phyloP scores from a whole-genome alignment of 2,329 filamentous ascomycete genomes.

The Biscogniauxia sp. region DNA sequence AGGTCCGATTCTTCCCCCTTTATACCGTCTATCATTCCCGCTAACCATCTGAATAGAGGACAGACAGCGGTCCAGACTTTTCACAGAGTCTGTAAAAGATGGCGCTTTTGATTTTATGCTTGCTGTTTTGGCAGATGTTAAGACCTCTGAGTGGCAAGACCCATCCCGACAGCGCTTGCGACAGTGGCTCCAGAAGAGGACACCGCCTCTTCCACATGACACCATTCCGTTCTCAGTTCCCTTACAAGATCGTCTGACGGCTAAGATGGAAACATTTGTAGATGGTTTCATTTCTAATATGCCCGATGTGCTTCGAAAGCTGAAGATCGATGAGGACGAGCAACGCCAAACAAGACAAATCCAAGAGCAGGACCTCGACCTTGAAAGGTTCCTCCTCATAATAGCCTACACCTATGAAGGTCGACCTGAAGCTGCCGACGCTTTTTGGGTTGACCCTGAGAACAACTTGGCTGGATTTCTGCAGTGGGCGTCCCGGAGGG shows the following conservation, averaged over 20 bases:
- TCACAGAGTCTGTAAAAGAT: constrained; percentile 76
- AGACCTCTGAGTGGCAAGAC: constrained; percentile 81
- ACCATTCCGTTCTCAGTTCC: constrained; percentile 65
- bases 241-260: constrained; percentile 72
- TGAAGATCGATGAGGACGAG: constrained; percentile 87
- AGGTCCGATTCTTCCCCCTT: constrained; percentile 35
- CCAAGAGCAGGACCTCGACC: constrained; percentile 66
- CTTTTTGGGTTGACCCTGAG: constrained; percentile 90
- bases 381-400: constrained; percentile 89
- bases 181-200: constrained; percentile 78
- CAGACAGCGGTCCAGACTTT: constrained; percentile 67
- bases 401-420: constrained; percentile 90
- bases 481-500: constrained; percentile 92
- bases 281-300: constrained; percentile 95
- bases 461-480: constrained; percentile 93
- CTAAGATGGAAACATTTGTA: constrained; percentile 80
- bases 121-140: constrained; percentile 77
- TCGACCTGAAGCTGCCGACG: constrained; percentile 77
- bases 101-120: constrained; percentile 92
- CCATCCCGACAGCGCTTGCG: constrained; percentile 80
- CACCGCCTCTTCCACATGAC: constrained; percentile 66
- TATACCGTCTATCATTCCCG: constrained; percentile 13
- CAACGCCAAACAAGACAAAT: constrained; percentile 67
- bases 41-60: constrained; percentile 55
- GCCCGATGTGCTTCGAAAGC: constrained; percentile 82